A percentile compares a stretch with the other conserved stretches of the same genome.
Evolutionary conservation across 2,329 filamentous ascomycete species (phyloP).

Genomic region (Tympanopsis confertula): DNA sequence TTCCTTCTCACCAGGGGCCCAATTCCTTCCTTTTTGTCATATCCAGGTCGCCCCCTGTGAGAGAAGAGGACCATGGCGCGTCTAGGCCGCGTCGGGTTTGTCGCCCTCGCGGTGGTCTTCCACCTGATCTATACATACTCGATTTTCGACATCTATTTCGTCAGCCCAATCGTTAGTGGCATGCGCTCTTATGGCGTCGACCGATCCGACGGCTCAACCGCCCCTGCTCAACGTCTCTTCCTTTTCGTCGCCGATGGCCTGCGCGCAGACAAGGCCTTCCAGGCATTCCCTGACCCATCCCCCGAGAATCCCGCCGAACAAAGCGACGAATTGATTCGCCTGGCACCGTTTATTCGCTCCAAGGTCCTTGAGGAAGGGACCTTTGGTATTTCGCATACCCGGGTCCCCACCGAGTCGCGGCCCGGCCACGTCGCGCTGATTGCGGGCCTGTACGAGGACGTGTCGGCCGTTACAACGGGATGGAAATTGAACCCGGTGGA

Average conservation of each 20-base stretch:
- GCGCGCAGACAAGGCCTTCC: conserved; percentile 94
- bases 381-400: conserved; percentile 92
- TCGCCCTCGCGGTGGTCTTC: conserved; percentile 81
- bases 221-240: conserved; percentile 81
- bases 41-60: not conserved
- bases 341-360: conserved; percentile 85
- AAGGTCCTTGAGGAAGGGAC: conserved; percentile 81
- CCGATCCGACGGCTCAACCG: conserved; percentile 40
- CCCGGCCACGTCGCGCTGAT: conserved; percentile 95
- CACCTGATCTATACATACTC: conserved; percentile 89
- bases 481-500: conserved; percentile 98
- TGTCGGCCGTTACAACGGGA: conserved; percentile 89
- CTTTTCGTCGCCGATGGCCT: conserved; percentile 92
- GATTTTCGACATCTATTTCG: conserved; percentile 98
- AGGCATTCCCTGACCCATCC: conserved; percentile 81
- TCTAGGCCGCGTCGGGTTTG: conserved; percentile 63
- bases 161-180: conserved; percentile 90
- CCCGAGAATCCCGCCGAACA: conserved; percentile 31
- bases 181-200: conserved; percentile 75
- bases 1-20: not conserved
- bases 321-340: conserved; percentile 61
- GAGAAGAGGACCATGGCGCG: conserved; percentile 32
- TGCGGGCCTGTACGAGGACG: conserved; percentile 92
- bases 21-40: not conserved
- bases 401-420: conserved; percentile 90